Evolutionary conservation across 2,329 filamentous ascomycete genomes (phyloP), one percentile per base, ranked within the genome.

Genomic region (Parastagonospora avenae): DNA sequence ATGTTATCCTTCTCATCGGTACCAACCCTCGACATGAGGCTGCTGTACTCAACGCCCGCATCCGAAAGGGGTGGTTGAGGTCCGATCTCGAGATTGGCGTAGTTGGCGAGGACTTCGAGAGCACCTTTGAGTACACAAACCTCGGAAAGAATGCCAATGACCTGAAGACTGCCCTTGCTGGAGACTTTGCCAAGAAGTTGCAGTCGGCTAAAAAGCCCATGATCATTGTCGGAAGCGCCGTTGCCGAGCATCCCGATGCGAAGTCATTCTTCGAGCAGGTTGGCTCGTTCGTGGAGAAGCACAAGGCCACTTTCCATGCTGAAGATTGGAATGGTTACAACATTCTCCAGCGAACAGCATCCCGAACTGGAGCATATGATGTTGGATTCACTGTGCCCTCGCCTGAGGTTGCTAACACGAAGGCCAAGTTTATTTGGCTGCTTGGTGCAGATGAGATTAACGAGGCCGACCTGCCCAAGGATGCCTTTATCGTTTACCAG

Each of bases 261-360:
- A 96, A 95, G 80, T 88, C 91, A 50, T 92, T 95, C 74, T 97
- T 93, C 74, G 93, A 97, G 82, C 87, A 88, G 37, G 85, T 99
- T 50, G 93, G 93, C 62, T 76, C 82, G 56, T 99, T 97, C 70
- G 89, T 96, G 33, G 92, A 97, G 71, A 97, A 96, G 85, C 88
- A 97, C 76, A 87, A 91, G 58, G 81, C 84, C 64, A 96, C 88
- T 80, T 97, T 99, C 82, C 80, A 85, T 69, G 96, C 90, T 5
- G 80, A 86, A 14, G 92, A 96, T 75, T 97, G 95, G 92, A 94
- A 96, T 74, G 94, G 93, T 54, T 99, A 93, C 83, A 99, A 97
- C 74, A 87, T 99, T 54, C 87, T 99, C 45, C 94, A 99, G 78
- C 87, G 93, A 60, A 89, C 91, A 56, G 94, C 94, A 52, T 97